Evolutionary conservation across 306 rosid genomes (phyloP).

Genomic region (Echinosophora koreensis): DNA sequence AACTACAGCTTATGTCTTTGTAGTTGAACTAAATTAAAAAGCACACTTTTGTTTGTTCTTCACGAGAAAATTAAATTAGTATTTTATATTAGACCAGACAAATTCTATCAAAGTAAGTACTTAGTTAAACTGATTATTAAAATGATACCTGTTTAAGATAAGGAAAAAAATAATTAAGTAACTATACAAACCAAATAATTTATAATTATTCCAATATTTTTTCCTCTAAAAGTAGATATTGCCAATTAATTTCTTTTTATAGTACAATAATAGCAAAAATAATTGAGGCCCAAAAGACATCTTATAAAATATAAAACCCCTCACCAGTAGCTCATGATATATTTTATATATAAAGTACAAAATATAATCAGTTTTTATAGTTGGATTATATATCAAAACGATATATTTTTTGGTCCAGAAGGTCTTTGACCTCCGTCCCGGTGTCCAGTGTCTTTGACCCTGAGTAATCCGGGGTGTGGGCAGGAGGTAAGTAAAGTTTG

Average conservation of each 20-base stretch:
- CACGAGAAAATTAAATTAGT: not conserved
- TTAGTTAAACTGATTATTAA: not conserved
- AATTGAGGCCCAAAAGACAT: too few species aligned
- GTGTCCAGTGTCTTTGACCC: too few species aligned
- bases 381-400: too few species aligned
- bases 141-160: not conserved
- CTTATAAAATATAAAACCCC: too few species aligned
- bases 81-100: not conserved
- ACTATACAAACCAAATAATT: not conserved
- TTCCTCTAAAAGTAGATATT: not conserved
- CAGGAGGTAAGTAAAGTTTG: too few species aligned
- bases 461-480: too few species aligned
- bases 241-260: not conserved
- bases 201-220: not conserved
- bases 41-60: slow-evolving; percentile 29
- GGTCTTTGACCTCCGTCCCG: too few species aligned
- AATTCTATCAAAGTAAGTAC: not conserved
- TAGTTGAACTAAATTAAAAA: slow-evolving; percentile 34
- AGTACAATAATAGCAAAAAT: not conserved
- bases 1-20: slow-evolving; percentile 31
- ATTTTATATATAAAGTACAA: too few species aligned
- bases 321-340: too few species aligned
- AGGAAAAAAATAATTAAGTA: not conserved
- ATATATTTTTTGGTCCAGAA: too few species aligned
- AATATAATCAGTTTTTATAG: too few species aligned